Evolutionary conservation across 352 stramenopile genomes (phyloP).

Genomic region (Globisporangium mamillatum): DNA sequence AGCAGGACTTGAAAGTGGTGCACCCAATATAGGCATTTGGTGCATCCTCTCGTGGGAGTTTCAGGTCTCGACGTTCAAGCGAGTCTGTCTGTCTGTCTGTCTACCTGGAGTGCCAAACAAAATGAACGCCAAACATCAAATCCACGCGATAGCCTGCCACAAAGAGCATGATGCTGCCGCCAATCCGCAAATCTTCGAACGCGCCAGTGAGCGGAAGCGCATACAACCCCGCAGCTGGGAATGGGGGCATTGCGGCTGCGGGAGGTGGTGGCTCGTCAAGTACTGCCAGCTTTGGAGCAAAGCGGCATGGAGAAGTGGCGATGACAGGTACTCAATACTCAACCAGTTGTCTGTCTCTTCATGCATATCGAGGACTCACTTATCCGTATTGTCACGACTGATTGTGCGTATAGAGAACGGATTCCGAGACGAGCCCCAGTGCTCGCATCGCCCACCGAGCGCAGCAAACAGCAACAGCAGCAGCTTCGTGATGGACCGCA

Average conservation of each 20-base stretch:
- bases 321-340: neutral
- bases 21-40: neutral
- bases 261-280: neutral
- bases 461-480: neutral
- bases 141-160: neutral
- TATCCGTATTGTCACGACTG: too few species aligned
- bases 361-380: neutral
- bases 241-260: neutral
- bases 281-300: neutral
- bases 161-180: constrained; percentile 38
- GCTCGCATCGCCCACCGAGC: neutral
- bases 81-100: neutral
- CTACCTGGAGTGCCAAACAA: neutral
- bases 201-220: constrained; percentile 5
- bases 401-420: constrained; percentile 8
- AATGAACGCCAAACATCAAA: neutral
- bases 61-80: neutral
- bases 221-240: neutral
- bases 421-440: constrained; percentile 12
- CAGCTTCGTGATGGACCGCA: constrained; percentile 28
- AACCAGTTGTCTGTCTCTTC: neutral
- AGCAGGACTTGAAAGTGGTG: neutral
- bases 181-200: constrained; percentile 40
- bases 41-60: neutral
- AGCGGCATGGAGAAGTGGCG: neutral